phyloP scores from a whole-genome alignment of 2,329 filamentous ascomycete species.

The Ceratocystis colombiana region DNA sequence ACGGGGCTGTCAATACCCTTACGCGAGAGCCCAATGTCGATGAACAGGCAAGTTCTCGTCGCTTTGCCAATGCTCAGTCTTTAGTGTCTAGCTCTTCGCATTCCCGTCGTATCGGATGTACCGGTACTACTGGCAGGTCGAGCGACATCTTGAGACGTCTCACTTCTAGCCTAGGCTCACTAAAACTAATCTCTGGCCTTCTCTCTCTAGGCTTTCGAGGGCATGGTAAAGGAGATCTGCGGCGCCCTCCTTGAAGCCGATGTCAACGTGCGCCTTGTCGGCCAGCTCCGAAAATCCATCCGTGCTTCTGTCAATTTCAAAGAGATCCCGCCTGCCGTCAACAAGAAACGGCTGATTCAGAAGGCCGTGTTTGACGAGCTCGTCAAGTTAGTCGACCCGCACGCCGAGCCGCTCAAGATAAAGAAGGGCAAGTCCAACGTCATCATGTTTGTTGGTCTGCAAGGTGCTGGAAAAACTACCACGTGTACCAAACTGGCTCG shows the following conservation, averaged over 20 bases:
- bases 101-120: background rate
- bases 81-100: too few species aligned
- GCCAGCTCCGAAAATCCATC: slow-evolving; percentile 85
- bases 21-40: slow-evolving; percentile 87
- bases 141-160: background rate
- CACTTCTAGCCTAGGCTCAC: slow-evolving; percentile 9
- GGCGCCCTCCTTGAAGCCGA: slow-evolving; percentile 91
- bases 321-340: slow-evolving; percentile 78
- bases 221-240: slow-evolving; percentile 97
- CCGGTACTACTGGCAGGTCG: background rate
- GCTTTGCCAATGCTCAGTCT: background rate
- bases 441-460: slow-evolving; percentile 98
- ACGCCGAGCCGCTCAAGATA: slow-evolving; percentile 89
- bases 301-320: slow-evolving; percentile 87
- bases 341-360: slow-evolving; percentile 97
- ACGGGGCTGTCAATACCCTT: slow-evolving; percentile 86
- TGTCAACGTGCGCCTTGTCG: slow-evolving; percentile 90
- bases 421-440: slow-evolving; percentile 95
- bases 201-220: slow-evolving; percentile 67
- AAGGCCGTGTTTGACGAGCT: slow-evolving; percentile 97
- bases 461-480: slow-evolving; percentile 96
- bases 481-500: slow-evolving; percentile 94
- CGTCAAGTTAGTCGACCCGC: slow-evolving; percentile 88
- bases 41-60: slow-evolving; percentile 59
- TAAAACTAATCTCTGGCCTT: slow-evolving; percentile 17